Conservation (phyloP, 2,329 filamentous ascomycete species). For the Fusarium vanettenii region DNA sequence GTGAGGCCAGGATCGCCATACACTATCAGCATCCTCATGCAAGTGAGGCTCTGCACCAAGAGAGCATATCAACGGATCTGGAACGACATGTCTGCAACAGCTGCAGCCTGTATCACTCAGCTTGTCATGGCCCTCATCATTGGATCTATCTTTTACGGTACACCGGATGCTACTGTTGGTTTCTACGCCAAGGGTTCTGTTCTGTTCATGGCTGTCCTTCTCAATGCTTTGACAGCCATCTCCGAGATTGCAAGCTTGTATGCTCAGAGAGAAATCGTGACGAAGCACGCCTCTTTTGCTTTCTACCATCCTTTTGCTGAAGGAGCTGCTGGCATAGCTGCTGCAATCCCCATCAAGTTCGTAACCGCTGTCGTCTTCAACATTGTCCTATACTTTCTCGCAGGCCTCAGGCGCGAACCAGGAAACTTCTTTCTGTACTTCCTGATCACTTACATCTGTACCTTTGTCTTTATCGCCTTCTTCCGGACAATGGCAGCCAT, state of each 20-base stretch:
- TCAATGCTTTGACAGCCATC: slow-evolving; percentile 69
- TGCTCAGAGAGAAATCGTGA: slow-evolving; percentile 59
- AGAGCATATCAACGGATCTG: slow-evolving; percentile 64
- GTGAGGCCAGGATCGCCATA: slow-evolving; percentile 67
- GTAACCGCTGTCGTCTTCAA: slow-evolving; percentile 62
- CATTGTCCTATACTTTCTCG: slow-evolving; percentile 68
- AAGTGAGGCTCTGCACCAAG: slow-evolving; percentile 62
- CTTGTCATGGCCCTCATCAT: slow-evolving; percentile 70
- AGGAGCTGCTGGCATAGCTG: slow-evolving; percentile 64
- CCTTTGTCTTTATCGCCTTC: slow-evolving; percentile 79
- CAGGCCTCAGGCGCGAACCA: slow-evolving; percentile 65
- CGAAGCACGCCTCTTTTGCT: slow-evolving; percentile 61
- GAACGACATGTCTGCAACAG: slow-evolving; percentile 62
- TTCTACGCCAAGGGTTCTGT: slow-evolving; percentile 67
- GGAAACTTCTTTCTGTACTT: slow-evolving; percentile 82
- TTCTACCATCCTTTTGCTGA: slow-evolving; percentile 66
- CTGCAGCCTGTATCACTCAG: slow-evolving; percentile 59
- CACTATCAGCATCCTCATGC: slow-evolving; percentile 66
- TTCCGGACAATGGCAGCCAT: slow-evolving; percentile 80
- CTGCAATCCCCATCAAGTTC: slow-evolving; percentile 70
- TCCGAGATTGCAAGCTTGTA: slow-evolving; percentile 63
- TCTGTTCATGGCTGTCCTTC: slow-evolving; percentile 69
- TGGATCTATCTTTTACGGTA: slow-evolving; percentile 69
- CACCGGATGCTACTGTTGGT: slow-evolving; percentile 59
- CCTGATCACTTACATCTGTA: slow-evolving; percentile 75